Conservation (phyloP, 495 filamentous ascomycete species). For the Symbiotaphrina buchneri region DNA sequence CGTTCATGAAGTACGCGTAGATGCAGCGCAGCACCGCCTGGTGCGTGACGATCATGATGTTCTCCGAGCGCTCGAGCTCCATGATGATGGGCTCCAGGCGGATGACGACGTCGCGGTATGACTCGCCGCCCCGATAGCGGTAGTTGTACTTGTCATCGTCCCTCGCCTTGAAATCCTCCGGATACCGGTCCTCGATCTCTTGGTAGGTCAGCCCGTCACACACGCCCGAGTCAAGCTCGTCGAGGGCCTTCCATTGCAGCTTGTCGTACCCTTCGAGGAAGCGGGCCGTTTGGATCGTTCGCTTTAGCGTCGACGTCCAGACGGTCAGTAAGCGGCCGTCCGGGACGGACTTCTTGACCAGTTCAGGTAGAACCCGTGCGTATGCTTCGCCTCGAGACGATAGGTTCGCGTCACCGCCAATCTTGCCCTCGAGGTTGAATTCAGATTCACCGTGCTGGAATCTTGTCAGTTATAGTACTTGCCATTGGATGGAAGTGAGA, state of each 20-base stretch:
- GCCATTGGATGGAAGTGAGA: constrained; percentile 3
- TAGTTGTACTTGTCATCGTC: constrained; percentile 99
- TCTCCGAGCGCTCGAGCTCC: constrained; percentile 87
- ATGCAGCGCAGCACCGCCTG: constrained; percentile 94
- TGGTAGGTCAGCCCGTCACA: constrained; percentile 92
- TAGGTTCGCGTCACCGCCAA: constrained; percentile 77
- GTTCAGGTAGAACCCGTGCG: constrained; percentile 53
- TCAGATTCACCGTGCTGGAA: constrained; percentile 76
- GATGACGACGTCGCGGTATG: constrained; percentile 93
- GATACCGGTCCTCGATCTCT: constrained; percentile 74
- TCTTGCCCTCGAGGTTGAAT: constrained; percentile 69
- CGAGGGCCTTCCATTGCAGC: constrained; percentile 93
- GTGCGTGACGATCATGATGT: constrained; percentile 95
- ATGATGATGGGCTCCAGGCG: constrained; percentile 98
- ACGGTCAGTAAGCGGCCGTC: constrained; percentile 67
- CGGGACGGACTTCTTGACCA: constrained; percentile 63
- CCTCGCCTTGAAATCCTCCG: constrained; percentile 80
- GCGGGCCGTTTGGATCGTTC: constrained; percentile 78
- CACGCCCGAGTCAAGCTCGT: constrained; percentile 89
- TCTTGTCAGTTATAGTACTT: constrained; percentile 6
- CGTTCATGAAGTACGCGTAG: constrained; percentile 96
- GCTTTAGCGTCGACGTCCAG: constrained; percentile 88
- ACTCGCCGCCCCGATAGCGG: constrained; percentile 90
- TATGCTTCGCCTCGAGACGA: constrained; percentile 77
- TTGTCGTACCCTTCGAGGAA: constrained; percentile 63